Evolutionary conservation across 2,329 filamentous ascomycete genomes (phyloP).

Genomic region (Alternaria ethzedia): DNA sequence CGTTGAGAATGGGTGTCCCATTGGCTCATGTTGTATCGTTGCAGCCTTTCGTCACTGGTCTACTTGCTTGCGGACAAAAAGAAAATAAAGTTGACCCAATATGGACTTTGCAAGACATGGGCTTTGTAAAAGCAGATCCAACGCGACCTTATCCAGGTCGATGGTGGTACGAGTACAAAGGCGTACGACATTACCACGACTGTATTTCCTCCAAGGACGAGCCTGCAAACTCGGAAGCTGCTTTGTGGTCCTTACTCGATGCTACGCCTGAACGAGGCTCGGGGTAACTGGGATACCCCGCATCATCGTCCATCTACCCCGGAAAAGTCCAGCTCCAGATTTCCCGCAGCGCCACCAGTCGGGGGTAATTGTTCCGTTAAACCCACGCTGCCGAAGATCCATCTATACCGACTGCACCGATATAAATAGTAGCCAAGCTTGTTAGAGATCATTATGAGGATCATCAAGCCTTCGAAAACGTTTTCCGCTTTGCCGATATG

Average conservation of each 20-base stretch:
- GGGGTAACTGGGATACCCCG: not conserved
- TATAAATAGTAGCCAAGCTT: not conserved
- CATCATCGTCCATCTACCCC: not conserved
- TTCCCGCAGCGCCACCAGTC: not conserved
- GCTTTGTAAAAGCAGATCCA: not conserved
- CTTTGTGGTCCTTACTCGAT: not conserved
- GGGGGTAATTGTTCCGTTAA: slow-evolving; percentile 9
- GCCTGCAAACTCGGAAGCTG: not conserved
- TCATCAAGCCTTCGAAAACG: not conserved
- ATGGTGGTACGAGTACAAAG: not conserved
- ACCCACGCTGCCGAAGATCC: not conserved
- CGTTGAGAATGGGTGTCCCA: not conserved
- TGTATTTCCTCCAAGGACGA: not conserved
- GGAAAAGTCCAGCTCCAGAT: not conserved
- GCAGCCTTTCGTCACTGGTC: not conserved
- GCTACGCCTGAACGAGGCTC: not conserved
- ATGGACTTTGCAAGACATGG: not conserved
- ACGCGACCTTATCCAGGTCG: not conserved
- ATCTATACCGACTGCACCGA: not conserved
- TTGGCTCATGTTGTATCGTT: not conserved
- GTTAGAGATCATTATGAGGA: not conserved
- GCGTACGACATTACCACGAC: not conserved
- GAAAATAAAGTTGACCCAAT: not conserved
- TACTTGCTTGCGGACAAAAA: not conserved
- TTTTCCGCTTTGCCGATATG: slow-evolving; percentile 12